Base-by-base conservation (phyloP, 2,329 filamentous ascomycete species). In the Trichophyton equinum region DNA sequence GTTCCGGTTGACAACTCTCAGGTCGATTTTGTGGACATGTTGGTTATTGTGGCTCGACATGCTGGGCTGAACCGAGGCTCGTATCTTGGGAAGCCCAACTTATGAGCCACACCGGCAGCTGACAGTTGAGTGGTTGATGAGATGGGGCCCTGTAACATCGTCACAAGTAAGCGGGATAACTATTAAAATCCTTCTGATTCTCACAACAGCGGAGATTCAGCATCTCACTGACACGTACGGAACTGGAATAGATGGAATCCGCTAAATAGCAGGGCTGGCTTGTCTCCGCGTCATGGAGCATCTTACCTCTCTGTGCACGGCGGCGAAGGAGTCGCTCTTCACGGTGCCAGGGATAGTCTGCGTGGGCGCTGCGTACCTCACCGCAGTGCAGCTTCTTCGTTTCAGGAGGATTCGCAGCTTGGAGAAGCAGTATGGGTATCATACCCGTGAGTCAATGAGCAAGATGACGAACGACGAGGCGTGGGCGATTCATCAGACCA, bases 391-490 rank as follows among this genome's bases (percentile, higher is more conserved):
- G 8, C 42, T 65, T 4, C 66, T 79, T 13, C 73, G 77, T 4
- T 73, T 72, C 60, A 66, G 68, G 5, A 71, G 75, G 13, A 64
- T 76, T n/a, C 68, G 74, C 62, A 67, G 66, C 25, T 70, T 78
- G 53, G 70, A 76, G 40, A 66, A 70, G 51, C 72, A 76, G 60
- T 78, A 74, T 64, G 71, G 74, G 3, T 81, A 78, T 61, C 70
- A 72, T 7, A 78, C 74, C 20, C 71, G 77, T 8, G 73, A 75
- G 22, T 76, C 77, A 4, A 71, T 80, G 61, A 69, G 75, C n/a
- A 71, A 71, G 4, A 83, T 83, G 81, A 83, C 80, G 1, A 75
- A 77, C 36, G 71, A 78, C 27, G 76, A 84, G 53, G 81, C 81
- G 1, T 80, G 73, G 61, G 67, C 75, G 46, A 82, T 85, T 56